Evolutionary conservation across 768 basidiomycete genomes (phyloP), one percentile per base, ranked within the genome.

Genomic region (Rhodotorula graminis): DNA sequence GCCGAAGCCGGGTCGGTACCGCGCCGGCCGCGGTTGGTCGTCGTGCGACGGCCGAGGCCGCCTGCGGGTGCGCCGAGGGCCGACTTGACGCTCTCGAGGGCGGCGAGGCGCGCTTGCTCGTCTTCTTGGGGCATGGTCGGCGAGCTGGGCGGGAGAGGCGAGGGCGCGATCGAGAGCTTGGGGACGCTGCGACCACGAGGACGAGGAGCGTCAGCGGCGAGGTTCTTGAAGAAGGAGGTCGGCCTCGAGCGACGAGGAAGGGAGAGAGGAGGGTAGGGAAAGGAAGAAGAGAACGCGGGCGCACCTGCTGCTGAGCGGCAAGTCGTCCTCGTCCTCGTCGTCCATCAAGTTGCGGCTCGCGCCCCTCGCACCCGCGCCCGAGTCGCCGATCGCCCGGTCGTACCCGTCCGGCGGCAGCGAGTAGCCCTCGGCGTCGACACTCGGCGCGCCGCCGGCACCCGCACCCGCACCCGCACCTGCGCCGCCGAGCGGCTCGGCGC

Each of bases 401-500:
- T 82, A 80, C 59, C 82, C 81, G 2, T 79, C 74, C 10, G 83
- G 83, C 18, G 82, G 80, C 6, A 83, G 78, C 12, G 81, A 80
- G 78, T 80, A 84, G 5, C 83, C 83, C 55, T 83, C 82, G 4
- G 76, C 77, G 49, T 84, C 83, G 27, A 83, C 81, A 0, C 69
- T 31, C 46, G 18, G 57, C 46, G 44, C n/a, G 18, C 49, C 65
- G 23, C 23, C 42, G n/a, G n/a, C n/a, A n/a, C n/a, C n/a, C n/a
- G n/a, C n/a, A n/a, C n/a, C n/a, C n/a, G n/a, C n/a, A 25, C 18
- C 52, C 18, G 29, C 61, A 15, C 23, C 3, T 25, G 11, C 16
- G 9, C 23, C 55, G 55, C 23, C n/a, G 8, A 31, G 0, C 42
- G 49, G 58, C 40, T 56, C 53, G 2, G 50, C 64, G 23, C 23